Evolutionary conservation across 1,284 basidiomycete species (phyloP).

Genomic region (Marasmius sp.): DNA sequence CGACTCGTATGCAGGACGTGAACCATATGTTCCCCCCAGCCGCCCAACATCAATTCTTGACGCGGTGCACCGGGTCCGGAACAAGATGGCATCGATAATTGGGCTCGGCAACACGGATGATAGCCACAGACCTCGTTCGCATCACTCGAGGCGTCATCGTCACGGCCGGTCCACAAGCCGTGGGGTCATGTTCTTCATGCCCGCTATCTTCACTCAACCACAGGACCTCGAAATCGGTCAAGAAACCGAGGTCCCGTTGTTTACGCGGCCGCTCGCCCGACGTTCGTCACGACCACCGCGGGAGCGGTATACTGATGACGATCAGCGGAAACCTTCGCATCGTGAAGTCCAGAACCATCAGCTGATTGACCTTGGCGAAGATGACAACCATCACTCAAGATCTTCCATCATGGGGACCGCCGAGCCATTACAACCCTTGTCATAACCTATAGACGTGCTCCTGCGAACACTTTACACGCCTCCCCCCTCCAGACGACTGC

Average conservation of each 20-base stretch:
- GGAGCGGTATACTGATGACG: slow-evolving; percentile 8
- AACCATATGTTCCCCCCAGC: slow-evolving; percentile 20
- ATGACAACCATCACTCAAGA: background rate
- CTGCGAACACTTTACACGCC: background rate
- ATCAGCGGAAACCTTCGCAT: background rate
- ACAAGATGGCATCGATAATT: slow-evolving; percentile 51
- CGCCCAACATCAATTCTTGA: slow-evolving; percentile 44
- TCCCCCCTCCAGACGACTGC: slow-evolving; percentile 3
- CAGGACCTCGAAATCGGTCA: slow-evolving; percentile 46
- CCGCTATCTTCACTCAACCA: slow-evolving; percentile 68
- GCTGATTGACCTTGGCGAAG: slow-evolving; percentile 11
- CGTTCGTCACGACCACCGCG: background rate
- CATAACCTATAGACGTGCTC: background rate
- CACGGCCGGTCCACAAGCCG: slow-evolving; percentile 41
- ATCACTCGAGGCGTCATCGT: slow-evolving; percentile 45
- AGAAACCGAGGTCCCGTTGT: slow-evolving; percentile 9
- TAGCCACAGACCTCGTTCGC: slow-evolving; percentile 37
- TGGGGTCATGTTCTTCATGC: slow-evolving; percentile 78
- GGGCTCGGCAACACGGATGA: slow-evolving; percentile 31
- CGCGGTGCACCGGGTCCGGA: slow-evolving; percentile 53
- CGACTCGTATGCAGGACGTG: slow-evolving; percentile 32
- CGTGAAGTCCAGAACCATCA: slow-evolving; percentile 1
- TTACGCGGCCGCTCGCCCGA: slow-evolving; percentile 9
- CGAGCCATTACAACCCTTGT: background rate
- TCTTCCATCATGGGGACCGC: background rate